Evolutionary conservation across 305 asterid genomes (phyloP), one percentile per base, ranked within the genome.

Genomic region (Ilex paraguariensis): DNA sequence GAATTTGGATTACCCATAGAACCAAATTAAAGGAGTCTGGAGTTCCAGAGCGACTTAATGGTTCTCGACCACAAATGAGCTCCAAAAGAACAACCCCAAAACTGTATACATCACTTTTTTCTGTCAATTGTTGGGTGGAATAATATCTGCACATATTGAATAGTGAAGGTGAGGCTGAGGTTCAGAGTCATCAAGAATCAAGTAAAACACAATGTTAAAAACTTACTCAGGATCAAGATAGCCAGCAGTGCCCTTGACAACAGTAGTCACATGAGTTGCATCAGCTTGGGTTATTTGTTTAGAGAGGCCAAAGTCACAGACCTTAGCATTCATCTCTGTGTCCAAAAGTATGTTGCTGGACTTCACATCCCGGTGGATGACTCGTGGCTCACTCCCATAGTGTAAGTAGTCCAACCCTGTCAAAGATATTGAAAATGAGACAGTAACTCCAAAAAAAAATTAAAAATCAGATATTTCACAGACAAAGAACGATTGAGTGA

Each of bases 171-270:
- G 13, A 13, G 66, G 30, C n/a, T 55, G 49, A 33, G 30, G 10
- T 30, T 46, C 14, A 31, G 17, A 36, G 3, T 7, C 10, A 40
- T 40, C 3, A 53, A 3, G 10, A 36, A 42, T n/a, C 51, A n/a
- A 30, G 28, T 56, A 8, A 50, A 45, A 3, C 58, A 39, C 5
- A 13, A 44, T 48, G 7, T 48, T 13, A 7, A 57, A 69, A 60
- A 59, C 81, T 64, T 79, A 92, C 98, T 92, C 98, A 11, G 98
- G 98, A 81, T 92, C 98, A 59, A 92, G 90, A 73, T 92, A 92
- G 73, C 98, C 98, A 39, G 97, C 95, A 42, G 95, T 89, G 84
- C 96, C 96, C 75, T 91, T 91, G 63, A 89, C 95, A 28, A 82
- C 74, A 46, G 98, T 91, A 55, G 96, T 91, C 32, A 91, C 82